phyloP scores from a whole-genome alignment of 352 stramenopile species.

The Sclerospora graminicola region DNA sequence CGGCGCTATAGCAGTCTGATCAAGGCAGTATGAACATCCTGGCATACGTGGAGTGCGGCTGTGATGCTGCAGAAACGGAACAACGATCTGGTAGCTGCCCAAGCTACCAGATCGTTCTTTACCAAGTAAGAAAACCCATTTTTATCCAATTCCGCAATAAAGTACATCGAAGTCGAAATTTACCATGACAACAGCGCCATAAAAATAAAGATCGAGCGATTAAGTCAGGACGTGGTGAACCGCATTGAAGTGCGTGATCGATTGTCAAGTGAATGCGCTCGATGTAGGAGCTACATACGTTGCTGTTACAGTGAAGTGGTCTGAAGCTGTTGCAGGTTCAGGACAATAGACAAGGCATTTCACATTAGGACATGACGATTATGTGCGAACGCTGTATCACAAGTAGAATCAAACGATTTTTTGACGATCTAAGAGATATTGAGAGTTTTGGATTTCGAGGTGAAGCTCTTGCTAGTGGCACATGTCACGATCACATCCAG shows the following conservation, averaged over 20 bases:
- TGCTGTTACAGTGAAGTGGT: constrained; percentile 67
- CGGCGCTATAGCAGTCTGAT: too few species aligned
- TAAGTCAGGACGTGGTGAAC: constrained; percentile 90
- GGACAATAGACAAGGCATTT: constrained; percentile 92
- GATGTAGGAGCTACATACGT: constrained; percentile 90
- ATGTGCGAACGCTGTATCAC: constrained; percentile 98
- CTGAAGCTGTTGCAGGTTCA: constrained; percentile 92
- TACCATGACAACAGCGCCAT: constrained; percentile 8
- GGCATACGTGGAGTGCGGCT: too few species aligned
- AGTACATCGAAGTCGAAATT: constrained; percentile 18
- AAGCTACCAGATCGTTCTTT: too few species aligned
- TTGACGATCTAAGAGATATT: constrained; percentile 93
- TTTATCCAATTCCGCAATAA: constrained; percentile 45
- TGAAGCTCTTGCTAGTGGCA: constrained; percentile 95
- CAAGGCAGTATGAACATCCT: too few species aligned
- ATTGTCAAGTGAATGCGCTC: constrained; percentile 90
- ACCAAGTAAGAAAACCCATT: not conserved
- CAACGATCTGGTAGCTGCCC: too few species aligned
- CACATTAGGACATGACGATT: constrained; percentile 87
- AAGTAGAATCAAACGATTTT: constrained; percentile 90
- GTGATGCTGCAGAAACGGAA: too few species aligned
- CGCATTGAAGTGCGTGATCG: constrained; percentile 91
- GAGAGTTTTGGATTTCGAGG: constrained; percentile 97
- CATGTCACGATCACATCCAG: constrained; percentile 88
- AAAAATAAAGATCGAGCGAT: constrained; percentile 85